A percentile compares a stretch with the other conserved stretches of the same genome.
phyloP scores from a whole-genome alignment of 176 grass and related monocot genomes.

The Oryza officinalis region DNA sequence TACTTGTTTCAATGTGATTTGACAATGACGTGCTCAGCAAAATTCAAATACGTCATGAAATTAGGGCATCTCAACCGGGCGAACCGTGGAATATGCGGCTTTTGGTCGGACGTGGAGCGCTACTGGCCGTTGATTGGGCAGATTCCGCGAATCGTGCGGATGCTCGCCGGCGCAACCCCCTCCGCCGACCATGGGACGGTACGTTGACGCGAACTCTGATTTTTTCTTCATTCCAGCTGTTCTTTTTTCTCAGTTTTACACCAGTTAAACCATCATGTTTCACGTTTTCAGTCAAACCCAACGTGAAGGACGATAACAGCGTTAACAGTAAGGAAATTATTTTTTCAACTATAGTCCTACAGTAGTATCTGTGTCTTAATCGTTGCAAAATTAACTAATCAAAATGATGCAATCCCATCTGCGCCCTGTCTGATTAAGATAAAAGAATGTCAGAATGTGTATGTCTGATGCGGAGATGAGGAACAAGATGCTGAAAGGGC shows the following conservation, averaged over 20 bases:
- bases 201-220: neutral
- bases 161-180: neutral
- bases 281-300: neutral
- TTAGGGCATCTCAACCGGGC: neutral
- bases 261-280: neutral
- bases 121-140: neutral
- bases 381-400: neutral
- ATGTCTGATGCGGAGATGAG: neutral
- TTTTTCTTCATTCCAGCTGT: neutral
- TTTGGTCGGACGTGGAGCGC: neutral
- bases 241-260: neutral
- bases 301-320: neutral
- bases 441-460: neutral
- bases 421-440: neutral
- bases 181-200: constrained; percentile 5
- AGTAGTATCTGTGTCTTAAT: neutral
- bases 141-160: neutral
- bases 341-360: neutral
- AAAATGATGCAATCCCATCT: neutral
- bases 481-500: neutral
- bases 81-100: constrained; percentile 5
- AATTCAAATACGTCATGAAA: neutral
- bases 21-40: neutral
- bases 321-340: neutral
- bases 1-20: neutral